Base-by-base conservation (phyloP, 2,329 filamentous ascomycete genomes). In the Penicillium sp. region DNA sequence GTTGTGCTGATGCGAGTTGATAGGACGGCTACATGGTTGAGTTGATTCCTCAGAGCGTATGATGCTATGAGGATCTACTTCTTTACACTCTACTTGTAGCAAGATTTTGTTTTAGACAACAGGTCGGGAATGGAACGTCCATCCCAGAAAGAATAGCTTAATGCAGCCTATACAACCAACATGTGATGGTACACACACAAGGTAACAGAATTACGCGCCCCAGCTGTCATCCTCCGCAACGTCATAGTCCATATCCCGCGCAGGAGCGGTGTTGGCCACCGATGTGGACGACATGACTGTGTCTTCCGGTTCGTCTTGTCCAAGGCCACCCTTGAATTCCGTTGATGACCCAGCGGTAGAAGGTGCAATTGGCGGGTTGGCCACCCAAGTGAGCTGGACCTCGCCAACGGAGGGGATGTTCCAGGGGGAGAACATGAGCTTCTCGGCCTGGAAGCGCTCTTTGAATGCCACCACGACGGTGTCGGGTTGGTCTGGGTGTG, bases 321-420 rank as follows among this genome's bases (percentile, higher is more conserved):
- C 59, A 13, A 52, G 49, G 3, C 58, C 60, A 8, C 54, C 54
- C 47, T 63, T 64, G 33, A 47, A 42, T 28, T 66, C 61, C 10
- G 57, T 49, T 4, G 55, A 45, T 22, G 54, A 45, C 8, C 54
- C 28, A 9, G 57, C 31, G 5, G 54, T 26, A 1, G 57, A 43
- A n/a, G 58, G 29, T 8, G 58, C 43, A 19, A 65, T 57, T 3
- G 64, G 65, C 1, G 64, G 64, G 26, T 70, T 71, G 32, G 72
- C 64, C n/a, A 77, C 65, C 80, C 80, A 83, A 2, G 70, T 67
- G 37, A 81, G 66, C 41, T 81, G 75, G 24, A 80, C 70, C 38
- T 76, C 74, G 26, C 77, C 77, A 6, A 80, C 68, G 2, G 72
- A 69, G 1, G 77, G 76, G 42, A 81, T 77, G 5, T 69, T 63